phyloP scores from a whole-genome alignment of 495 filamentous ascomycete genomes.

The Entonaema liquescens region DNA sequence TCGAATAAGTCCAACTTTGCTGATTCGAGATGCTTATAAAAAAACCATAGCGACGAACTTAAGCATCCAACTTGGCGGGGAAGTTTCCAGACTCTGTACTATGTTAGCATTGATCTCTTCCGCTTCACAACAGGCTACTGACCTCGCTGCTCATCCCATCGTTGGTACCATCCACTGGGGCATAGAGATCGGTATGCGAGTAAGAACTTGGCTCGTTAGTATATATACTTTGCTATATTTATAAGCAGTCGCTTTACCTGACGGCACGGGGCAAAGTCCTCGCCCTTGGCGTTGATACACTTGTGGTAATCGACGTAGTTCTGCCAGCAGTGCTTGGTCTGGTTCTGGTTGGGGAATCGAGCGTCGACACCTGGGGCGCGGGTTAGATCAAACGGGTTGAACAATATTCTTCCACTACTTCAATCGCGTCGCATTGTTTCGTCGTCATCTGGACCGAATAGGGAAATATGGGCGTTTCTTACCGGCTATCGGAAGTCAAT shows the following conservation, averaged over 20 bases:
- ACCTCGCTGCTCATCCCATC: slow-evolving; percentile 99
- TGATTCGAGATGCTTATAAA: slow-evolving; percentile 25
- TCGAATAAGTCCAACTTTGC: slow-evolving; percentile 32
- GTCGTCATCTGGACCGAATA: slow-evolving; percentile 18
- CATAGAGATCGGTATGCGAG: slow-evolving; percentile 96
- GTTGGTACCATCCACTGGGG: slow-evolving; percentile 90
- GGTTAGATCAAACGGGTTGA: slow-evolving; percentile 31
- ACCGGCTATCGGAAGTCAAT: slow-evolving; percentile 55
- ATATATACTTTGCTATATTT: slow-evolving; percentile 18
- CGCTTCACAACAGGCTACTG: slow-evolving; percentile 49
- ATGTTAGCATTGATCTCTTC: slow-evolving; percentile 36
- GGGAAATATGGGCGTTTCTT: slow-evolving; percentile 44
- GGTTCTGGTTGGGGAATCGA: slow-evolving; percentile 98
- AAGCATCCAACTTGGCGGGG: slow-evolving; percentile 72
- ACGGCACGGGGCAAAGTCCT: slow-evolving; percentile 97
- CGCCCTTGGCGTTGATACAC: slow-evolving; percentile 97
- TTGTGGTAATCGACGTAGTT: slow-evolving; percentile 99
- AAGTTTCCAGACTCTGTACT: slow-evolving; percentile 87
- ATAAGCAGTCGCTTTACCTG: slow-evolving; percentile 68
- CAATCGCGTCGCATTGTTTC: slow-evolving; percentile 20
- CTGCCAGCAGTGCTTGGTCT: slow-evolving; percentile 94
- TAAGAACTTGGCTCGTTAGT: slow-evolving; percentile 73
- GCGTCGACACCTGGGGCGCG: slow-evolving; percentile 86
- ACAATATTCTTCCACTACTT: not conserved
- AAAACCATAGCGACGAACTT: slow-evolving; percentile 48